Evolutionary conservation across 2,329 filamentous ascomycete species (phyloP), one percentile per base, ranked within the genome.

Genomic region (Fusarium robinianum): DNA sequence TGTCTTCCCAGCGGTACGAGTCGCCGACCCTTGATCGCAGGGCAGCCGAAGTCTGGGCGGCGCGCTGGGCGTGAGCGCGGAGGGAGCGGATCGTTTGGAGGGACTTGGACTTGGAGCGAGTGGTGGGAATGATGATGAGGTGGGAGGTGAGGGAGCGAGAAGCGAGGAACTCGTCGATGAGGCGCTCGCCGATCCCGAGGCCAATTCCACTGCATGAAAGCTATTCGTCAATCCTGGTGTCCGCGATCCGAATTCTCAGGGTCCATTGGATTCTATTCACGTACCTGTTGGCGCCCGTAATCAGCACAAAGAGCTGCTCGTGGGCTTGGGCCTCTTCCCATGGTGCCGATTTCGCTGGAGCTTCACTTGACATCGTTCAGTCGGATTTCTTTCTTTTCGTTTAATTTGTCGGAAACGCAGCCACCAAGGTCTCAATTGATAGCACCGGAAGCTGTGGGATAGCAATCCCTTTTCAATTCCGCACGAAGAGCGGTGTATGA

Each of bases 271-370:
- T n/a, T n/a, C 21, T 24, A 10, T 25, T 15, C 2, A 56, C 62
- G 44, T 77, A 91, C 90, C 88, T 91, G 69, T 95, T 95, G 23
- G 88, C 88, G 39, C 90, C 90, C 1, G 90, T 95, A 26, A 96
- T 81, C 25, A 96, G 74, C 7, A 89, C 81, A 63, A 81, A 82
- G 32, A 77, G 68, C 60, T 79, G 78, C 47, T 78, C 70, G 21
- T 70, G 56, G 18, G 65, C 41, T 5, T 65, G 41, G 21, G 63
- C 68, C 4, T 44, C 51, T 8, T 72, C 69, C 69, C 69, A 72
- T 7, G 69, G 69, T 23, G 58, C 50, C 35, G n/a, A n/a, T n/a
- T 27, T 31, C 21, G 48, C 25, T 2, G 48, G 30, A 25, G 37
- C n/a, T n/a, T 39, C 49, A 60, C 53, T 58, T 57, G 56, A 23